A percentile compares a stretch with the other conserved stretches of the same genome.
Evolutionary conservation across 495 filamentous ascomycete genomes (phyloP).

Genomic region (Trichoderma orchidacearum): DNA sequence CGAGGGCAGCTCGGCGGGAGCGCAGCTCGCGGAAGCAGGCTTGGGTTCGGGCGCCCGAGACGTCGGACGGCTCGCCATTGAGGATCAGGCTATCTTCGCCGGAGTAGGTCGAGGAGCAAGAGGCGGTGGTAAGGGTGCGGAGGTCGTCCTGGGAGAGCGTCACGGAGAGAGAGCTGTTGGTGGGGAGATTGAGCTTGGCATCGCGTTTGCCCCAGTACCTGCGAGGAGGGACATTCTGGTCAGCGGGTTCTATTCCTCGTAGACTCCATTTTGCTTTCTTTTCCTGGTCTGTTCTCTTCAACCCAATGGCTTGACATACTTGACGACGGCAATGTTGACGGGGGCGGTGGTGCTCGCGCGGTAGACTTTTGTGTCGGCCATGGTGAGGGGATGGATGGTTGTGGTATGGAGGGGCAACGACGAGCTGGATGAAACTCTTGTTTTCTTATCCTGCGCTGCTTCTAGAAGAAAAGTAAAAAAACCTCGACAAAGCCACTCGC

Average conservation of each 20-base stretch:
- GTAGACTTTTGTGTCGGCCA: constrained; percentile 49
- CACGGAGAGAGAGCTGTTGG: constrained; percentile 91
- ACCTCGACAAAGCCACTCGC: no score
- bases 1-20: constrained; percentile 57
- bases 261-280: neutral
- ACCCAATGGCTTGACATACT: constrained; percentile 38
- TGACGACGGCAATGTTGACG: constrained; percentile 98
- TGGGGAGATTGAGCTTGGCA: constrained; percentile 82
- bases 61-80: constrained; percentile 70
- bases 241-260: constrained; percentile 1
- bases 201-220: constrained; percentile 99
- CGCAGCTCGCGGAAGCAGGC: constrained; percentile 84
- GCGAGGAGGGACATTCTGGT: constrained; percentile 12
- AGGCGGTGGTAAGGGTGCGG: constrained; percentile 89
- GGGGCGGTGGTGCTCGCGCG: constrained; percentile 90
- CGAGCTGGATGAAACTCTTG: neutral
- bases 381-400: constrained; percentile 11
- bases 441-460: neutral
- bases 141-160: constrained; percentile 91
- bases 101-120: constrained; percentile 67
- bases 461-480: no score
- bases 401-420: neutral
- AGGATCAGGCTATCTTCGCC: constrained; percentile 63
- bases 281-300: neutral
- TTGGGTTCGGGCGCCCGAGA: constrained; percentile 75